Evolutionary conservation across 768 basidiomycete species (phyloP).

Genomic region (Tulasnella sp.): DNA sequence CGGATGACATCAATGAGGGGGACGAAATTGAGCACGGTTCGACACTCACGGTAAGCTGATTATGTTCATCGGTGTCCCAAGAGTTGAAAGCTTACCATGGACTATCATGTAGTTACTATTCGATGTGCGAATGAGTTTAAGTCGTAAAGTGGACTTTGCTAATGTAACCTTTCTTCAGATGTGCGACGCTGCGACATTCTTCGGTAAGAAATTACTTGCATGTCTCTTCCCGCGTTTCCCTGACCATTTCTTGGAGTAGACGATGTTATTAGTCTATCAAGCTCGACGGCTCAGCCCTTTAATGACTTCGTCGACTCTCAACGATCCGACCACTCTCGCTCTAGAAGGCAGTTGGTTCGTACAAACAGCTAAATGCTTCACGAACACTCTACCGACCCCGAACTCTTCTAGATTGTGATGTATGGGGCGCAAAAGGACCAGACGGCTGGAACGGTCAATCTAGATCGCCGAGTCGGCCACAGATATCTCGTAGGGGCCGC

Average conservation of each 20-base stretch:
- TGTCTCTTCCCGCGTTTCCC: not conserved
- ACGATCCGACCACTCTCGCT: not conserved
- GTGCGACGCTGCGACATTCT: not conserved
- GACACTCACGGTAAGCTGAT: not conserved
- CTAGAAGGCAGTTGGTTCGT: not conserved
- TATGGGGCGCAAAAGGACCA: not conserved
- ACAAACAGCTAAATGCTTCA: not conserved
- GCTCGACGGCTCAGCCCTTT: not conserved
- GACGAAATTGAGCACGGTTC: no score
- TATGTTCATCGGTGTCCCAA: not conserved
- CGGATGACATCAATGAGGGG: not conserved
- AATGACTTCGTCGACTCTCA: not conserved
- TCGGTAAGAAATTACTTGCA: no score
- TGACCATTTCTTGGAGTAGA: not conserved
- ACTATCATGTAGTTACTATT: not conserved
- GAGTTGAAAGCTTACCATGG: not conserved
- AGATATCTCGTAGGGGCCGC: not conserved
- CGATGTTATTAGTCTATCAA: not conserved
- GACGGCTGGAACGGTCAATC: not conserved
- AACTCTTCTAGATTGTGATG: not conserved
- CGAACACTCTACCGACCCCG: not conserved
- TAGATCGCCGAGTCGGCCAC: not conserved
- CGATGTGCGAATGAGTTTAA: not conserved
- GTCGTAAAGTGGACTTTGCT: not conserved
- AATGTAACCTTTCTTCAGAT: not conserved